A percentile compares a stretch with the other conserved stretches of the same genome.
Evolutionary conservation across 176 grass and related monocot species (phyloP).

Genomic region (Avena insularis): DNA sequence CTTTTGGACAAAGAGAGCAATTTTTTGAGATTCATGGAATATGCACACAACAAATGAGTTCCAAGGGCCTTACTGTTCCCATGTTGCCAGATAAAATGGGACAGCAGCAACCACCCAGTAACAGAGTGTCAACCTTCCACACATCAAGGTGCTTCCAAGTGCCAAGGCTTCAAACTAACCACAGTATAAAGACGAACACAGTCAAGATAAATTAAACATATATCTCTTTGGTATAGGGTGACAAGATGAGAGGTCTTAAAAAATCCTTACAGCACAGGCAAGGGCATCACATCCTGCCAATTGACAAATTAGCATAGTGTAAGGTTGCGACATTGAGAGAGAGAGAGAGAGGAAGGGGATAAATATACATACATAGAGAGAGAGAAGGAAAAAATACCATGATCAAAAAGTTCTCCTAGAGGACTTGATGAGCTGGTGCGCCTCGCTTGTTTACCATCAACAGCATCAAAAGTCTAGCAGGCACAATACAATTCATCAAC

Average conservation of each 20-base stretch:
- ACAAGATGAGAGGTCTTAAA: slow-evolving; percentile 35
- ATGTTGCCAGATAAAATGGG: slow-evolving; percentile 95
- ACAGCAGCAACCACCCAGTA: slow-evolving; percentile 89
- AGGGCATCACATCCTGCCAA: slow-evolving; percentile 97
- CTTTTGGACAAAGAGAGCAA: not conserved
- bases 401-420: slow-evolving; percentile 98
- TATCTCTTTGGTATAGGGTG: slow-evolving; percentile 21
- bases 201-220: slow-evolving; percentile 33
- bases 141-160: slow-evolving; percentile 93
- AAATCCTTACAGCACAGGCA: slow-evolving; percentile 94
- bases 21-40: slow-evolving; percentile 26
- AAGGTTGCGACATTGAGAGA: slow-evolving; percentile 2
- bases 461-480: slow-evolving; percentile 96
- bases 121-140: slow-evolving; percentile 75
- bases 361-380: no score
- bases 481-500: slow-evolving; percentile 38
- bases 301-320: slow-evolving; percentile 37
- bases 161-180: slow-evolving; percentile 95
- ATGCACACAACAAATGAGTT: slow-evolving; percentile 26
- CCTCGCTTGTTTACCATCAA: slow-evolving; percentile 99
- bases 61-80: slow-evolving; percentile 87
- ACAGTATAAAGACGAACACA: slow-evolving; percentile 18
- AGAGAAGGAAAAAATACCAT: slow-evolving; percentile 54
- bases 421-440: slow-evolving; percentile 99
- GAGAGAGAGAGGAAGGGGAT: not conserved